A percentile compares a stretch with the other conserved stretches of the same genome.
phyloP scores from a whole-genome alignment of 202 grass and related monocot genomes.

The Zoysia matrella region DNA sequence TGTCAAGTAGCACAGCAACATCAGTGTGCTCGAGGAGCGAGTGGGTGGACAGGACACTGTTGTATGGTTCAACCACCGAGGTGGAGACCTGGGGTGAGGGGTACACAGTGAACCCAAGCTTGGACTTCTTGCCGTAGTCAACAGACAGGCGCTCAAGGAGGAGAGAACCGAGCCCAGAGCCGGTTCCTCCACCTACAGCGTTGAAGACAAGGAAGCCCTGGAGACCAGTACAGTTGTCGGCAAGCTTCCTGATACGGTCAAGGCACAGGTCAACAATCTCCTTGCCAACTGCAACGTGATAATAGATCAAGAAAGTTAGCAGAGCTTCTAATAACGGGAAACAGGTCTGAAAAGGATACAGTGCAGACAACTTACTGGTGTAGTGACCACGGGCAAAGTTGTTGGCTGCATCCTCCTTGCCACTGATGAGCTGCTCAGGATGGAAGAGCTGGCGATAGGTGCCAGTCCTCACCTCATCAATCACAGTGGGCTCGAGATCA shows the following conservation, averaged over 20 bases:
- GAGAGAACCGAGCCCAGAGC: conserved; percentile 84
- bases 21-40: conserved; percentile 89
- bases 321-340: neutral
- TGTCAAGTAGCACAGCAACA: conserved; percentile 49
- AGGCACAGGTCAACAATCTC: conserved; percentile 92
- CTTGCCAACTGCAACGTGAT: conserved; percentile 66
- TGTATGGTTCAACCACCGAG: conserved; percentile 89
- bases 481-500: conserved; percentile 90
- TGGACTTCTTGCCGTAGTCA: conserved; percentile 90
- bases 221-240: conserved; percentile 86
- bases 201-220: conserved; percentile 93
- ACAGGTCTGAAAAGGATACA: neutral
- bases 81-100: conserved; percentile 88
- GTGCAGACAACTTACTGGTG: conserved; percentile 56
- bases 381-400: conserved; percentile 98
- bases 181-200: conserved; percentile 79
- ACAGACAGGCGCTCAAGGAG: conserved; percentile 86
- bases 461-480: conserved; percentile 89
- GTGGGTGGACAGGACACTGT: conserved; percentile 90
- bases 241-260: conserved; percentile 86
- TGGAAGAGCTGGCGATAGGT: conserved; percentile 15
- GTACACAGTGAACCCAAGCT: conserved; percentile 88
- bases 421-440: conserved; percentile 95
- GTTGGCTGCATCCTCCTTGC: conserved; percentile 97
- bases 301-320: neutral